Evolutionary conservation across 768 basidiomycete species (phyloP).

Genomic region (Leucosporidium scottii): DNA sequence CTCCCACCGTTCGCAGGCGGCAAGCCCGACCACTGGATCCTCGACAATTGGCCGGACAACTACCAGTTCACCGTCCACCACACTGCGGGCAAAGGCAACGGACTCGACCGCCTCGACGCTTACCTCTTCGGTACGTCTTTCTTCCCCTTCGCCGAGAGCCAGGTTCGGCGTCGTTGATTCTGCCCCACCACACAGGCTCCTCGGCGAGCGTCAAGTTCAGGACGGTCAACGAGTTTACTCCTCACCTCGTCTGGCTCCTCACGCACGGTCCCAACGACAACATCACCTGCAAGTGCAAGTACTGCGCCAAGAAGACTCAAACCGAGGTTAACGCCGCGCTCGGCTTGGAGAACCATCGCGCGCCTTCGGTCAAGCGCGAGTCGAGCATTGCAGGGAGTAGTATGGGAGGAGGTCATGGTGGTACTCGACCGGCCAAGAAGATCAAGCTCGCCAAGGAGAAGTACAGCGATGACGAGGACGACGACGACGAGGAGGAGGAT

Average conservation of each 20-base stretch:
- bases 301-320: conserved; percentile 32
- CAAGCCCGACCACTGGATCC: conserved; percentile 48
- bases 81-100: conserved; percentile 53
- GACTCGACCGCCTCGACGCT: conserved; percentile 57
- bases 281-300: conserved; percentile 32
- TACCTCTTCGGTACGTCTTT: conserved; percentile 62
- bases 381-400: no score
- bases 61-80: conserved; percentile 70
- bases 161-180: no score
- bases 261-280: conserved; percentile 36
- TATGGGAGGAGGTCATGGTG: not conserved
- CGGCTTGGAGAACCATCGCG: conserved; percentile 3
- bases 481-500: not conserved
- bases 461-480: not conserved
- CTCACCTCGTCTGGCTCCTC: conserved; percentile 74
- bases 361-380: no score
- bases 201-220: conserved; percentile 53
- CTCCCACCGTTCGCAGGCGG: not conserved
- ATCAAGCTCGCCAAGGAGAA: not conserved
- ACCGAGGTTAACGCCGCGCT: conserved; percentile 26
- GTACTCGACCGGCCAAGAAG: not conserved
- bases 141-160: no score
- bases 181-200: conserved; percentile 42
- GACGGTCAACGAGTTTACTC: conserved; percentile 75
- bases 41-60: conserved; percentile 58